phyloP scores from a whole-genome alignment of 164 flowering plant species.

The Chloranthus sessilifolius region DNA sequence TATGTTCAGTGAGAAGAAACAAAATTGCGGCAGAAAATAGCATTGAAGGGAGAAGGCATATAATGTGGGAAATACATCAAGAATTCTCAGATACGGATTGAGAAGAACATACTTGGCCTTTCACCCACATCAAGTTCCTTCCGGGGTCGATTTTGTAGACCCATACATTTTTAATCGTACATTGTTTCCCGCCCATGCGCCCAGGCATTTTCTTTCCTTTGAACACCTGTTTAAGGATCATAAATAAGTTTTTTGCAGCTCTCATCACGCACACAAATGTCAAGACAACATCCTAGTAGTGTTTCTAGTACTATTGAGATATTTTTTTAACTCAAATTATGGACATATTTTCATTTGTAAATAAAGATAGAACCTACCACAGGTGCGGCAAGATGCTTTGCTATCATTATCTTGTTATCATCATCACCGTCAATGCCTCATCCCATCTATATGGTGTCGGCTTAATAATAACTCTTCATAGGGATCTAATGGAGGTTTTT shows the following conservation, averaged over 20 bases:
- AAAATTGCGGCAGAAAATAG: neutral
- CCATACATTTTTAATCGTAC: slow-evolving; percentile 88
- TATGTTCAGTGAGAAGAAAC: neutral
- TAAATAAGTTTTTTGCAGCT: too few species aligned
- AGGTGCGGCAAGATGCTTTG: too few species aligned
- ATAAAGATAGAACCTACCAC: too few species aligned
- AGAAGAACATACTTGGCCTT: slow-evolving; percentile 65
- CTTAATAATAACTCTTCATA: too few species aligned
- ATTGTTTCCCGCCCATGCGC: slow-evolving; percentile 81
- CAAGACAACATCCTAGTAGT: neutral
- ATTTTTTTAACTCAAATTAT: too few species aligned
- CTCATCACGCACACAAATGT: neutral
- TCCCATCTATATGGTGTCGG: too few species aligned
- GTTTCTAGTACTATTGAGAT: too few species aligned
- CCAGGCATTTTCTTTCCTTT: slow-evolving; percentile 96
- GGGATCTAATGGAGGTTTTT: too few species aligned
- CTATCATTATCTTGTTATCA: too few species aligned
- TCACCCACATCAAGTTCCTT: slow-evolving; percentile 89
- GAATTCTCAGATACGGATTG: neutral
- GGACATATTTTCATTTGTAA: too few species aligned
- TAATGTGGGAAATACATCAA: neutral
- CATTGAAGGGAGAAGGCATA: neutral
- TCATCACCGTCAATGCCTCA: too few species aligned
- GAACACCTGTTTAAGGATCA: slow-evolving; percentile 49
- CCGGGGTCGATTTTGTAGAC: slow-evolving; percentile 86